These are phyloP conservation scores for Exophiala lecanii-corni DNA, from an alignment of 2,329 filamentous ascomycete species.

Conservation along the genomic window DNA sequence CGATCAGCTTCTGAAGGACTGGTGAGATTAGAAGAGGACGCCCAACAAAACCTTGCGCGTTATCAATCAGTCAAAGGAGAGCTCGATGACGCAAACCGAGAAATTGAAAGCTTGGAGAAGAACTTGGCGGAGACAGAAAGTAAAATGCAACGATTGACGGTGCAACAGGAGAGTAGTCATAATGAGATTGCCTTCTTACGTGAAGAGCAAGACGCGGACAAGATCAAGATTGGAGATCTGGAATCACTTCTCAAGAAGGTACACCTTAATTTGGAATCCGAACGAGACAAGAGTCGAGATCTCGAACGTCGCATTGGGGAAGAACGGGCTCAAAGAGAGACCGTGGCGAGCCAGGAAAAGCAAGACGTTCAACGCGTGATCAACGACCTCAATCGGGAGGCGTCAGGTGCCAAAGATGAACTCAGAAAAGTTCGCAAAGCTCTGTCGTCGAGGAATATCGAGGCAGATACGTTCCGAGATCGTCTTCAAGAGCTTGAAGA, in stretches of 20 bases:
- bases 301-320: constrained; percentile 70
- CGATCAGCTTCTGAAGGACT: constrained; percentile 83
- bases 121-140: constrained; percentile 78
- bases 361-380: constrained; percentile 91
- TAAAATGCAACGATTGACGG: constrained; percentile 80
- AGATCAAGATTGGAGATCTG: constrained; percentile 93
- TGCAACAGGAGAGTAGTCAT: constrained; percentile 89
- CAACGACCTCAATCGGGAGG: constrained; percentile 85
- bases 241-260: constrained; percentile 75
- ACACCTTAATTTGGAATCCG: constrained; percentile 76
- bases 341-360: constrained; percentile 83
- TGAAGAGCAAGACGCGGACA: constrained; percentile 95
- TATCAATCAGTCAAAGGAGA: constrained; percentile 82
- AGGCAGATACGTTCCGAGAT: constrained; percentile 87
- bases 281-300: constrained; percentile 70
- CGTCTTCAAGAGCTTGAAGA: constrained; percentile 84
- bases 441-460: constrained; percentile 76
- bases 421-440: constrained; percentile 75
- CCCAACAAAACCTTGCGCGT: constrained; percentile 69
- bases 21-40: constrained; percentile 82
- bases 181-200: constrained; percentile 91
- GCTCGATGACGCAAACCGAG: constrained; percentile 74
- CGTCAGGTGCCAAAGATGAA: constrained; percentile 78
- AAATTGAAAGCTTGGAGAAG: constrained; percentile 80
- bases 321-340: constrained; percentile 80